These are phyloP conservation scores for Metarhizium humberi DNA, from an alignment of 2,329 filamentous ascomycete genomes.

Conservation along the genomic window DNA sequence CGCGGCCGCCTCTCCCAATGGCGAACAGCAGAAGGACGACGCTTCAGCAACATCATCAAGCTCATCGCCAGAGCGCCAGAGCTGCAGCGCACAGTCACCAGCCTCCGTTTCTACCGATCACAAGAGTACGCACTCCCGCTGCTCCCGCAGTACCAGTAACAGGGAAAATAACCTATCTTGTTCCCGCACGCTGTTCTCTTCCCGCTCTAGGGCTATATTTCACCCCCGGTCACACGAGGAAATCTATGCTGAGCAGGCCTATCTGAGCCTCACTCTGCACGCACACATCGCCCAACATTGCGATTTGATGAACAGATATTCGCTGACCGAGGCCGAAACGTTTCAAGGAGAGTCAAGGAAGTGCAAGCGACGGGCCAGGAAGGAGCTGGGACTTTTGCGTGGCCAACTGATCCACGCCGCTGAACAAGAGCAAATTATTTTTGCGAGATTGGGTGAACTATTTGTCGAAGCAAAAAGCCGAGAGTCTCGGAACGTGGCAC, in stretches of 20 bases:
- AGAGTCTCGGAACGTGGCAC: constrained; percentile 26
- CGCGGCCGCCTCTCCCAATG: background rate
- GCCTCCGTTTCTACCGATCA: background rate
- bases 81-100: background rate
- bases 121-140: background rate
- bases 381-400: constrained; percentile 31
- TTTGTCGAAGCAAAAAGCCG: constrained; percentile 37
- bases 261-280: constrained; percentile 33
- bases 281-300: constrained; percentile 27
- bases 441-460: constrained; percentile 38
- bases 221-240: constrained; percentile 30
- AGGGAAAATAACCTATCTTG: background rate
- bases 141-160: background rate
- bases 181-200: background rate
- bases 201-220: constrained; percentile 14
- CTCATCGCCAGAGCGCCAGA: background rate
- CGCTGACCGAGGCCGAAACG: constrained; percentile 24
- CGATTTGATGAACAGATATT: constrained; percentile 29
- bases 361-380: constrained; percentile 25
- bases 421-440: constrained; percentile 35
- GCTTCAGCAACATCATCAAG: background rate
- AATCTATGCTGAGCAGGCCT: constrained; percentile 35
- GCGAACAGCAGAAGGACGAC: background rate
- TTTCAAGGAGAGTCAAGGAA: constrained; percentile 14
- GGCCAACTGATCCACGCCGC: constrained; percentile 33